Conservation (phyloP, 441 rosid genomes). For the Eutrema salsugineum region DNA sequence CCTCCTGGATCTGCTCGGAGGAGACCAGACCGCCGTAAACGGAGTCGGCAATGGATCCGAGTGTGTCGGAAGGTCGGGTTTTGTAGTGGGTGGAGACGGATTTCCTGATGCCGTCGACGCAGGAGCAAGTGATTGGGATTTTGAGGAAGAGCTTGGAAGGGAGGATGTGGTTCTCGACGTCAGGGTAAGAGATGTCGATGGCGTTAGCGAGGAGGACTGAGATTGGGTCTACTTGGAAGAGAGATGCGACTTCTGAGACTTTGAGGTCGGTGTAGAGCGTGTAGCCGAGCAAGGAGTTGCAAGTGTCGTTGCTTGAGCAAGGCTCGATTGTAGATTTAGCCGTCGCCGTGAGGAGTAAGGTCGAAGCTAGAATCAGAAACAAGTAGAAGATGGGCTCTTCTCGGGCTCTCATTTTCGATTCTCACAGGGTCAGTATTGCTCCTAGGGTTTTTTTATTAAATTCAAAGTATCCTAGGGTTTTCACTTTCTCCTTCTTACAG, state of each 20-base stretch:
- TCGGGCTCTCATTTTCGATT: conserved; percentile 23
- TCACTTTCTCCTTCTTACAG: not conserved
- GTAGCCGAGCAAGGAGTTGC: conserved; percentile 90
- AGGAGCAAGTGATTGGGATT: conserved; percentile 74
- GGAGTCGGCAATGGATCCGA: conserved; percentile 57
- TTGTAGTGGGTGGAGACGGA: conserved; percentile 76
- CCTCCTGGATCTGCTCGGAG: conserved; percentile 81
- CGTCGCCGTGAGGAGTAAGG: conserved; percentile 22
- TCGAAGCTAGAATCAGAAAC: conserved; percentile 33
- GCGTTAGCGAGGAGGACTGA: conserved; percentile 78
- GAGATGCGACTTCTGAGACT: conserved; percentile 92
- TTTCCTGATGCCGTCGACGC: conserved; percentile 87
- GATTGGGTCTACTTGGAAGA: conserved; percentile 90
- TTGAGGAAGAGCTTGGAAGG: conserved; percentile 80
- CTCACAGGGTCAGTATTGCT: not conserved
- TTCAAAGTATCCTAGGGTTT: not conserved
- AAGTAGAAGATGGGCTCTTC: not conserved
- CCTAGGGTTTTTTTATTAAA: conserved; percentile 17
- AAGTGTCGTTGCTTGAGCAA: conserved; percentile 81
- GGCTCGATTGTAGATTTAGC: conserved; percentile 95
- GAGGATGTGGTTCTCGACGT: conserved; percentile 87
- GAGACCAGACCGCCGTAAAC: conserved; percentile 84
- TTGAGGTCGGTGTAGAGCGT: conserved; percentile 95
- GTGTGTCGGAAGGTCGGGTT: conserved; percentile 81
- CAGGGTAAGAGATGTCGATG: conserved; percentile 91